phyloP scores from a whole-genome alignment of 2,329 filamentous ascomycete genomes.

The Monilinia aucupariae region DNA sequence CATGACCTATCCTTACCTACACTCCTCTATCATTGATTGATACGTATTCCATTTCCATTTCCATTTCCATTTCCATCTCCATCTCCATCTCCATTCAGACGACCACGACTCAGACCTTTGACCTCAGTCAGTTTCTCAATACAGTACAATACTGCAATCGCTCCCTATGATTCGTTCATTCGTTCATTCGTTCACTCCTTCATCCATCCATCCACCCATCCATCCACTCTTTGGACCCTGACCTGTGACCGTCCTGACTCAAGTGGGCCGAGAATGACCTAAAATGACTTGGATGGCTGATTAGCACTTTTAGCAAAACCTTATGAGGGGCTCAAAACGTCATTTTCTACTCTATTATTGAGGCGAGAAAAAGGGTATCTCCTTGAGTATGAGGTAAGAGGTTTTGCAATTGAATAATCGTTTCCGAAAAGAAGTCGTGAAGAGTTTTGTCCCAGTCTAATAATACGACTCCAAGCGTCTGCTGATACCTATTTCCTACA shows the following conservation, averaged over 20 bases:
- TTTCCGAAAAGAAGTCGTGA: constrained; percentile 4
- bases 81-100: too few relatives aligned
- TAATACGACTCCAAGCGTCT: constrained; percentile 3
- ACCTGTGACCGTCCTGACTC: background rate
- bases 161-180: too few relatives aligned
- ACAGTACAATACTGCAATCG: too few relatives aligned
- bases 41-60: background rate
- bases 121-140: background rate
- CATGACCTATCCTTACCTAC: background rate
- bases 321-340: constrained; percentile 1
- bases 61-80: too few relatives aligned
- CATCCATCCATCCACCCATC: too few relatives aligned
- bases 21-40: constrained; percentile 8
- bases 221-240: background rate
- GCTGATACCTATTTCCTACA: background rate
- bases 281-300: background rate
- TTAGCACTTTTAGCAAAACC: background rate
- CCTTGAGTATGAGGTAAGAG: background rate
- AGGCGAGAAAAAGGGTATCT: background rate
- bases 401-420: background rate
- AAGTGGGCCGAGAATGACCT: background rate
- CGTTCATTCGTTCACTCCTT: too few relatives aligned
- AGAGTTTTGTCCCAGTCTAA: background rate
- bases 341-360: background rate
- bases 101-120: background rate